These are phyloP conservation scores for Beta vulgaris DNA, from an alignment of 148 eudicot species.

Conservation along the genomic window DNA sequence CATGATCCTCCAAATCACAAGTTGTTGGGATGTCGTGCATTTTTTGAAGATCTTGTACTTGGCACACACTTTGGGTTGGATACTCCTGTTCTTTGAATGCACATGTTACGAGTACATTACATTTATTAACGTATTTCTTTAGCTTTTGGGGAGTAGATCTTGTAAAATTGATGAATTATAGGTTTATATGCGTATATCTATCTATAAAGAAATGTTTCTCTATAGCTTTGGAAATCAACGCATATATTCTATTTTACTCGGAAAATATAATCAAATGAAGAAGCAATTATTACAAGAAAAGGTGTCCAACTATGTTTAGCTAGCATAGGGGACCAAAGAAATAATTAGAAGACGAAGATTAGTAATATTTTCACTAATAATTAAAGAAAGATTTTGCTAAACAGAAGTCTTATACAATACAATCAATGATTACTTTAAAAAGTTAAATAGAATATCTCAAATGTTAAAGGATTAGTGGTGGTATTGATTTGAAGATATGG, in stretches of 20 bases:
- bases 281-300: slow-evolving; percentile 4
- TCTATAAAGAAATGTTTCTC: too few species aligned
- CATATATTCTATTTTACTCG: background rate
- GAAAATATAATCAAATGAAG: background rate
- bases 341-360: background rate
- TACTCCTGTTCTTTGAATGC: slow-evolving; percentile 19
- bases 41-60: slow-evolving; percentile 25
- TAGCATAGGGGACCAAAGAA: slow-evolving; percentile 10
- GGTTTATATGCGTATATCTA: too few species aligned
- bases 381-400: background rate
- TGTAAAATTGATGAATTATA: background rate
- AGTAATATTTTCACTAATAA: background rate
- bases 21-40: slow-evolving; percentile 33
- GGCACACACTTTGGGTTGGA: slow-evolving; percentile 29
- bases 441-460: too few species aligned
- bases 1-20: slow-evolving; percentile 29
- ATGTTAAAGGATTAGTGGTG: too few species aligned
- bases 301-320: slow-evolving; percentile 4
- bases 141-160: background rate
- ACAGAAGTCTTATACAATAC: background rate
- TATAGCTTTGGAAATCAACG: background rate
- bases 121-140: too few species aligned
- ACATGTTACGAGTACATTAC: slow-evolving; percentile 16
- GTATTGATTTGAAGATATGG: too few species aligned
- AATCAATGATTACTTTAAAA: too few species aligned